phyloP scores from a whole-genome alignment of 208 protist species.

The Angomonas ambiguus region DNA sequence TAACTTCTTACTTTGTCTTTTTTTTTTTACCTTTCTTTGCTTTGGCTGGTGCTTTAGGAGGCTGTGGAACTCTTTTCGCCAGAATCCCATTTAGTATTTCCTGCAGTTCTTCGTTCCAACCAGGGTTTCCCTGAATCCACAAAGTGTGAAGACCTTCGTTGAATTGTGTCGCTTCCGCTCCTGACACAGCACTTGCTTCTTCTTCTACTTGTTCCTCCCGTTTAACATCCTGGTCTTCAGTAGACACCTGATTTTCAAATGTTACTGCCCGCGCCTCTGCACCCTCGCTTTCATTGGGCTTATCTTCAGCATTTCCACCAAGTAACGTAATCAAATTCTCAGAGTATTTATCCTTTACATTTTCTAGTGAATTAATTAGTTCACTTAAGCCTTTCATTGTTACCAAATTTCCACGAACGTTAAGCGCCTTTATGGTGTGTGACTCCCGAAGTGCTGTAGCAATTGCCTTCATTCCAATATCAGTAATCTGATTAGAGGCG shows the following conservation, averaged over 20 bases:
- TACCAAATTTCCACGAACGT: conserved; percentile 46
- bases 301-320: neutral
- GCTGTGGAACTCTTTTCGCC: conserved; percentile 47
- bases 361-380: conserved; percentile 33
- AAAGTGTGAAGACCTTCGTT: conserved; percentile 53
- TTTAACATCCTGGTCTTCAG: neutral
- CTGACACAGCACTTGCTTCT: neutral
- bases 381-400: conserved; percentile 35
- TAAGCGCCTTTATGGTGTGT: conserved; percentile 41
- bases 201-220: neutral
- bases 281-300: too few relatives aligned
- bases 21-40: conserved; percentile 26
- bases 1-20: too few relatives aligned
- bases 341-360: conserved; percentile 6
- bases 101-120: conserved; percentile 35
- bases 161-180: neutral
- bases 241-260: too few relatives aligned
- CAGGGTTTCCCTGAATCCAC: conserved; percentile 49
- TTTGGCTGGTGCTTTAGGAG: conserved; percentile 29
- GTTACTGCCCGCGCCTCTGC: too few relatives aligned
- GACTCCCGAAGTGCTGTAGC: conserved; percentile 27
- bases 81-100: conserved; percentile 32
- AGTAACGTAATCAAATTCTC: neutral
- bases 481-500: conserved; percentile 47
- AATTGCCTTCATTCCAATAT: conserved; percentile 31